Evolutionary conservation across 75 land plant species (phyloP).

Genomic region (Cryptomeria japonica): DNA sequence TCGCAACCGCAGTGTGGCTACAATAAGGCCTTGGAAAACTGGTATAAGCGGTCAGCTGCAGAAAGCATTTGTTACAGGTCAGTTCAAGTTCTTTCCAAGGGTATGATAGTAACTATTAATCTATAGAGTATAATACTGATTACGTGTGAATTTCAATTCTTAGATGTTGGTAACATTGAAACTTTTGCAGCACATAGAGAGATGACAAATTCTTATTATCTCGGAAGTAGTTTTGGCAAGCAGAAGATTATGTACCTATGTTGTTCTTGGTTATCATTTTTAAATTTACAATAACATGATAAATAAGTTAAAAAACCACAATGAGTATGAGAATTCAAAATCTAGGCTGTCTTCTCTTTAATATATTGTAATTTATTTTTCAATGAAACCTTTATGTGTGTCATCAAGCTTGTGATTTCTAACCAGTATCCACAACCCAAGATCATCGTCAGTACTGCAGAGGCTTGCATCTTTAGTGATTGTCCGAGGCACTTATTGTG

Average conservation of each 20-base stretch:
- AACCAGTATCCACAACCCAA: not conserved
- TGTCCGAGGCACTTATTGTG: not conserved
- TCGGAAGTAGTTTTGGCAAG: not conserved
- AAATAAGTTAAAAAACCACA: not conserved
- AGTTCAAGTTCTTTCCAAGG: conserved; percentile 5
- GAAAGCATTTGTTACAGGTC: conserved; percentile 73
- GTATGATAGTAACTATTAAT: not conserved
- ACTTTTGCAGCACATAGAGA: not conserved
- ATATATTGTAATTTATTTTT: not conserved
- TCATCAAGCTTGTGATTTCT: not conserved
- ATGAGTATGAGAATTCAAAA: not conserved
- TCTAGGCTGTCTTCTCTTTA: not conserved
- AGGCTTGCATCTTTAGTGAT: not conserved
- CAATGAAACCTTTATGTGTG: not conserved
- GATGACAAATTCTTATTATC: not conserved
- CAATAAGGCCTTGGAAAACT: conserved; percentile 73
- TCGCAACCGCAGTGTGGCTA: conserved; percentile 32
- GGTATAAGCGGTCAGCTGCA: conserved; percentile 79
- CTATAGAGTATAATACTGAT: not conserved
- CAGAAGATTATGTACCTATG: not conserved
- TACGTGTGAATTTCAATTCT: not conserved
- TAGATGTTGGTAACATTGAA: not conserved
- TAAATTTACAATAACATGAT: not conserved
- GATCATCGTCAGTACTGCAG: not conserved
- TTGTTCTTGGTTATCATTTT: not conserved